Conservation (phyloP, 768 basidiomycete species). For the Strobilomyces dryophilus region DNA sequence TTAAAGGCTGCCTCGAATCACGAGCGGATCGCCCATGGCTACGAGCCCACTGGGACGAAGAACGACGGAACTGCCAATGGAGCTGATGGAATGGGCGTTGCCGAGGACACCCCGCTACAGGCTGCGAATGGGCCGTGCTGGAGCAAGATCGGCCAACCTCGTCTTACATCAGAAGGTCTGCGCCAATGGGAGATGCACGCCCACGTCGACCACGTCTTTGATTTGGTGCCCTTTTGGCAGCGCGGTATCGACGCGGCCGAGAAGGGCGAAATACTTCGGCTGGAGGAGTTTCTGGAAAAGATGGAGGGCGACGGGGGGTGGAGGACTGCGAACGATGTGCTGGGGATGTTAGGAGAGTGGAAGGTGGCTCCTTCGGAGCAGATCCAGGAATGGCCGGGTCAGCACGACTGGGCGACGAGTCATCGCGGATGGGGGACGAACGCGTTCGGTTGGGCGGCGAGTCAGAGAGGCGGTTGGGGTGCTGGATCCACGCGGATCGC, state of each 20-base stretch:
- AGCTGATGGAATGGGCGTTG: not conserved
- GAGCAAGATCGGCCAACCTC: constrained; percentile 29
- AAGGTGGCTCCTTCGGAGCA: constrained; percentile 2
- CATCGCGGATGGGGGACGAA: constrained; percentile 8
- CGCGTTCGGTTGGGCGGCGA: not conserved
- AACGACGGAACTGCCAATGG: not conserved
- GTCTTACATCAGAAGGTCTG: constrained; percentile 27
- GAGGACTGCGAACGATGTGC: constrained; percentile 26
- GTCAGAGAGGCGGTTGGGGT: constrained; percentile 14
- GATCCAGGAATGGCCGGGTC: constrained; percentile 13
- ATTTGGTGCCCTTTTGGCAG: constrained; percentile 54
- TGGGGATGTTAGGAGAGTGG: constrained; percentile 29
- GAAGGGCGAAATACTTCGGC: constrained; percentile 37
- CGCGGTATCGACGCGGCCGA: constrained; percentile 45
- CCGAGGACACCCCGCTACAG: constrained; percentile 7
- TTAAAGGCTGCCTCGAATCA: constrained; percentile 31
- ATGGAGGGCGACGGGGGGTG: constrained; percentile 35
- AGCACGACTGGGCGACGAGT: constrained; percentile 8
- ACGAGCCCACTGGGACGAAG: constrained; percentile 10
- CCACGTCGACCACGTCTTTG: constrained; percentile 44
- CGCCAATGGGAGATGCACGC: constrained; percentile 27
- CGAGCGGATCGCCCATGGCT: constrained; percentile 22
- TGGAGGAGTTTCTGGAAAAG: constrained; percentile 45
- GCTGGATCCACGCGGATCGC: constrained; percentile 1
- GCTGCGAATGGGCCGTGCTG: constrained; percentile 22